These are phyloP conservation scores for Tetradesmus lagerheimii DNA, from an alignment of 139 green algal genomes.

Conservation along the genomic window DNA sequence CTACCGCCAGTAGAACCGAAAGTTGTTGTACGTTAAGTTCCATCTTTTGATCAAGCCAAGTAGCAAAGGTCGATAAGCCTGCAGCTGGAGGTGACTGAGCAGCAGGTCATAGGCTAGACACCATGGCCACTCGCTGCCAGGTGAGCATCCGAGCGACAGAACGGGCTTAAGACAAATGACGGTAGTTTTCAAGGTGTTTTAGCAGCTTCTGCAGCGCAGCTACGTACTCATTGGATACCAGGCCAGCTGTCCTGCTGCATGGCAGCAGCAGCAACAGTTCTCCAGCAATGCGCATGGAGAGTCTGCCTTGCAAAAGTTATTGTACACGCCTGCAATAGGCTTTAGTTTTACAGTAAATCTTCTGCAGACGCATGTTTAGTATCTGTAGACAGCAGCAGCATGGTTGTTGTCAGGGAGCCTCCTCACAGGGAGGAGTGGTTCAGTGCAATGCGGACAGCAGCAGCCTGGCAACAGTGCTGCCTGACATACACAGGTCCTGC, in stretches of 20 bases:
- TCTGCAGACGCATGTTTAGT: too few species aligned
- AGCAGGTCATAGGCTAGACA: conserved; percentile 2
- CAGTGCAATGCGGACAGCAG: too few species aligned
- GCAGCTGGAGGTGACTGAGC: neutral
- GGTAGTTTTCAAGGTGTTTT: neutral
- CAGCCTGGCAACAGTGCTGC: too few species aligned
- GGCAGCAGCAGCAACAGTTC: neutral
- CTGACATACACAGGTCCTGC: too few species aligned
- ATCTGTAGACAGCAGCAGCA: too few species aligned
- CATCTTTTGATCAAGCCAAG: neutral
- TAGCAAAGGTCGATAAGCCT: neutral
- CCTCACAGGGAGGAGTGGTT: too few species aligned
- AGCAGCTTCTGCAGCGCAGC: too few species aligned
- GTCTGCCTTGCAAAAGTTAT: neutral
- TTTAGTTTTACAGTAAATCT: too few species aligned
- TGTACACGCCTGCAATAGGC: too few species aligned
- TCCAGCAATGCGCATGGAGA: neutral
- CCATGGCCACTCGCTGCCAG: conserved; percentile 38
- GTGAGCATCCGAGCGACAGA: neutral
- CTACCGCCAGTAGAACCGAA: neutral
- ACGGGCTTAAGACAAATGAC: neutral
- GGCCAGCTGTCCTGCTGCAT: neutral
- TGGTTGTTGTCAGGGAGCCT: too few species aligned
- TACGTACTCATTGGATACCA: neutral
- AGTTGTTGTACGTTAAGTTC: neutral